Conservation (phyloP, 495 filamentous ascomycete species). For the Trichoderma parareesei region DNA sequence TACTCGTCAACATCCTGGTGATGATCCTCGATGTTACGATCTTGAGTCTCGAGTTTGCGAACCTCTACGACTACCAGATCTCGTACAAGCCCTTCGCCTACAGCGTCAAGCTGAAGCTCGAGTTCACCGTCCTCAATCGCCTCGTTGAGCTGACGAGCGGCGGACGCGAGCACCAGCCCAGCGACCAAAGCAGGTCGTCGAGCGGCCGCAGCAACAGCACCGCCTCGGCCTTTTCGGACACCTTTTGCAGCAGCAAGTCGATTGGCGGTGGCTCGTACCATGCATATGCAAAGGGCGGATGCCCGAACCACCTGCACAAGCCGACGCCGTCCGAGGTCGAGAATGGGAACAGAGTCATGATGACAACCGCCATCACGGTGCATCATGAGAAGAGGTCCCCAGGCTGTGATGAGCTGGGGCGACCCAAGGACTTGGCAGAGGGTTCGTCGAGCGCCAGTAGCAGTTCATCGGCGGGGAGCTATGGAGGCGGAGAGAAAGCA, state of each 20-base stretch:
- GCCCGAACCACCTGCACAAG: background rate
- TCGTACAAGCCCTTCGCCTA: conserved; percentile 51
- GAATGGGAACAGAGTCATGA: background rate
- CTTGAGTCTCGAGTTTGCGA: conserved; percentile 42
- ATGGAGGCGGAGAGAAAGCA: background rate
- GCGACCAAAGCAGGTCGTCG: background rate
- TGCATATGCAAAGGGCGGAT: conserved; percentile 1
- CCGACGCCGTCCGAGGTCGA: background rate
- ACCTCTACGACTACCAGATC: conserved; percentile 47
- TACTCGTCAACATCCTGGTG: conserved; percentile 46
- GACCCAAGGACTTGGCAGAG: background rate
- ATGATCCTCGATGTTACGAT: conserved; percentile 28
- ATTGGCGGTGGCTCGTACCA: conserved; percentile 3
- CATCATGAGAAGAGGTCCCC: background rate
- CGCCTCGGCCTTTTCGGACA: background rate
- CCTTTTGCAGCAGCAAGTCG: background rate
- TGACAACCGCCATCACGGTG: conserved; percentile 1
- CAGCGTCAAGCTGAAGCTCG: conserved; percentile 58
- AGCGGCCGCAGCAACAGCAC: background rate
- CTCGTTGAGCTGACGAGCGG: conserved; percentile 25
- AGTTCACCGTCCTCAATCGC: conserved; percentile 52
- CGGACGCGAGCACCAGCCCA: background rate
- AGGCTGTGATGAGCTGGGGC: background rate
- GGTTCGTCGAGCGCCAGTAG: background rate
- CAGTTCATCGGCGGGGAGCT: background rate